Evolutionary conservation across 2,329 filamentous ascomycete genomes (phyloP), one percentile per base, ranked within the genome.

Genomic region (Alternaria tenuissima): DNA sequence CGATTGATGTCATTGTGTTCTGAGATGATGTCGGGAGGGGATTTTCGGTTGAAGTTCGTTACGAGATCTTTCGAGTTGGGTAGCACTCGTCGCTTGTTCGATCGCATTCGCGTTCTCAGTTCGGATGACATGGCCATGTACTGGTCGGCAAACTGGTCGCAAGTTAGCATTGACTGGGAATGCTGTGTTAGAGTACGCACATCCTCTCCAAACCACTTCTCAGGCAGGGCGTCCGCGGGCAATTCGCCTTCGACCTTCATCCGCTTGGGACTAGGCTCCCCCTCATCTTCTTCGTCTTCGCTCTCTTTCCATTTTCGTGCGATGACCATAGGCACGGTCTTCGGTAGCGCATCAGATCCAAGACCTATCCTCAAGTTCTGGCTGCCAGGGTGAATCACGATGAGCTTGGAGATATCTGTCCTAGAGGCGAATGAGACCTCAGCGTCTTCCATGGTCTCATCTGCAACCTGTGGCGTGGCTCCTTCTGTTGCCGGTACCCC

Each of bases 1-100:
- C 95, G 91, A 68, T 96, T 84, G 0, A 94, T 92, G 72, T 99
- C 95, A 76, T 98, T 99, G 80, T 98, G 95, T 73, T 95, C 91
- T 5, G 91, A 90, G 61, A 99, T 98, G 49, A 90, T 87, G 68
- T 98, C 95, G 7, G 93, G 90, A 34, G 91, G 88, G 1, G 89
- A 91, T 48, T 92, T 87, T 54, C 91, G 88, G 79, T 99, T 99
- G 84, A 92, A 98, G 75, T 97, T 98, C 66, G 94, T 88, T 1
- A 97, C 94, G 59, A 97, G 84, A 74, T 99, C 95, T 78, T 97
- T 96, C 0, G 94, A 97, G 76, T 98, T 98, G n/a, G 95, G 95
- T 51, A 98, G 81, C 16, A 97, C 94, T 76, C 96, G 91, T 75
- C 93, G 89, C 84, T 98, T 98, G 81, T 97, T 97, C 68, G 89